Evolutionary conservation across 305 asterid species (phyloP), one percentile per base, ranked within the genome.

Genomic region (Ilex paraguariensis): DNA sequence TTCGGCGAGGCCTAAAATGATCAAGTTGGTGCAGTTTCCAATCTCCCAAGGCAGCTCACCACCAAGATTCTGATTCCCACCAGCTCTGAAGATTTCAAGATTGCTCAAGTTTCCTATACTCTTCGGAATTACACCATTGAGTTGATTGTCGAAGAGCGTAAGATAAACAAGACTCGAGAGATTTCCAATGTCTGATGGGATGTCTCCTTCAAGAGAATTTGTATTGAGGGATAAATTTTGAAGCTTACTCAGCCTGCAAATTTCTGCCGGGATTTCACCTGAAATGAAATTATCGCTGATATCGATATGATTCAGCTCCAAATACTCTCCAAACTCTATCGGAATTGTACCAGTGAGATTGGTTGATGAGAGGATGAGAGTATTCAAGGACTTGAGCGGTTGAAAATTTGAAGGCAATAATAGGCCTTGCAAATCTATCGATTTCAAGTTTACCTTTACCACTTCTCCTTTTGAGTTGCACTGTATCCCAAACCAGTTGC

Each of bases 21-120:
- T 21, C 60, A 56, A 56, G 17, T 56, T 56, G 17, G 42, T 56
- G 17, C 60, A 56, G 17, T 56, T 56, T 28, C 42, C 60, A n/a
- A 56, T 56, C 42, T 56, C 60, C 17, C 39, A 10, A 13, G 60
- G 60, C 45, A 56, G 15, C 42, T 30, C 42, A 30, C 60, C 60
- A 28, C 13, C 13, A n/a, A 56, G 60, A 31, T 56, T 56, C 42
- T 56, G n/a, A n/a, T 56, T 56, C 12, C 60, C 60, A 31, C 60
- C 60, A 31, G 60, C 60, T 56, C 60, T 56, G 42, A 56, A 3
- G 15, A 56, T n/a, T 31, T 56, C 60, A 31, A 56, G 60, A 11
- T 31, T 56, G n/a, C 15, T 56, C 60, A 56, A 28, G 2, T 31
- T n/a, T 1, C 60, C 60, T 28, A 56, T 56, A 31, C 42, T 28